Percentiles rank a stretch among this genome's conserved stretches.
These are phyloP conservation scores for Kuraishia floccosa DNA, from an alignment of 805 yeast genomes.

Conservation along the genomic window DNA sequence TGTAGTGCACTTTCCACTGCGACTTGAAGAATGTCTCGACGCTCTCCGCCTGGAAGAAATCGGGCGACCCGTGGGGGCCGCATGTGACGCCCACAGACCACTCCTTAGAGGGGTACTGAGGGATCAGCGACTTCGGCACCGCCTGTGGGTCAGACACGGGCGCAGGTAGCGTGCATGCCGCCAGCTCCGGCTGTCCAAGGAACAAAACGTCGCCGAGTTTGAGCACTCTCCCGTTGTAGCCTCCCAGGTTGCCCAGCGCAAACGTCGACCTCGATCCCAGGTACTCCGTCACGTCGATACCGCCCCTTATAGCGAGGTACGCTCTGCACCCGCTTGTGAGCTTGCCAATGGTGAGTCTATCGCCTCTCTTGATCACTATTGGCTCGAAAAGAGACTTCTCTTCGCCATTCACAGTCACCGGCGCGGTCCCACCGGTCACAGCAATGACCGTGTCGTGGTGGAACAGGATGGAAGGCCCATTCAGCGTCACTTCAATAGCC, in stretches of 20 bases:
- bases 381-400: constrained; percentile 62
- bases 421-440: constrained; percentile 77
- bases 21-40: constrained; percentile 63
- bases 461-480: constrained; percentile 79
- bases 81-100: constrained; percentile 92
- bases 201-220: constrained; percentile 89
- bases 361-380: constrained; percentile 59
- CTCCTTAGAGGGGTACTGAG: constrained; percentile 35
- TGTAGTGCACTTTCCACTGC: constrained; percentile 93
- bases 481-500: constrained; percentile 80
- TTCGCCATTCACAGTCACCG: constrained; percentile 54
- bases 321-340: constrained; percentile 77
- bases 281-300: constrained; percentile 89
- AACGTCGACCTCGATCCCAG: constrained; percentile 95
- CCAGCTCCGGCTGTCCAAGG: constrained; percentile 65
- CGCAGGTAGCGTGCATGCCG: constrained; percentile 58
- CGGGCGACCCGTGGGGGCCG: constrained; percentile 98
- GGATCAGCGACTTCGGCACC: constrained; percentile 46
- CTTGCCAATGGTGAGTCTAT: constrained; percentile 72
- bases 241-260: constrained; percentile 90
- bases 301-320: constrained; percentile 84
- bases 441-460: constrained; percentile 72
- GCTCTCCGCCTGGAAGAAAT: constrained; percentile 72
- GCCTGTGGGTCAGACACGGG: constrained; percentile 56
- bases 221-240: constrained; percentile 85